Conservation (phyloP, 2,329 filamentous ascomycete species). For the Metarhizium guizhouense region DNA sequence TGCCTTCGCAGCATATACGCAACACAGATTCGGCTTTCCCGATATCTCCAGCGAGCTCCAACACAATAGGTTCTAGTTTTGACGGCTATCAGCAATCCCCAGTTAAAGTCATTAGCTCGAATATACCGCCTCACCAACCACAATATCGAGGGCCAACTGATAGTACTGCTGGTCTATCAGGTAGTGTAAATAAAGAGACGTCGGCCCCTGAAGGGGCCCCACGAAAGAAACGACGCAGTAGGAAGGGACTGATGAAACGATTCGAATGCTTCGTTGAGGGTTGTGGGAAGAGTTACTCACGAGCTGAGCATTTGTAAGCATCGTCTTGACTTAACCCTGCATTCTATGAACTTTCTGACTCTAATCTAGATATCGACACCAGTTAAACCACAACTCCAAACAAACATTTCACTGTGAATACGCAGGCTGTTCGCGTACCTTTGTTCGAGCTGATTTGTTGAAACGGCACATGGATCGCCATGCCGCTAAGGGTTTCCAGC, state of each 20-base stretch:
- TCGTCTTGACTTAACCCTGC: constrained; percentile 12
- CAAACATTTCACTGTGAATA: constrained; percentile 93
- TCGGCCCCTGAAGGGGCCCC: neutral
- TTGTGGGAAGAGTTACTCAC: constrained; percentile 92
- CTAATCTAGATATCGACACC: constrained; percentile 63
- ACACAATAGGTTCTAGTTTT: neutral
- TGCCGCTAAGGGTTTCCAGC: constrained; percentile 67
- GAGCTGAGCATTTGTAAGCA: constrained; percentile 83
- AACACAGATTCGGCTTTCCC: neutral
- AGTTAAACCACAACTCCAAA: constrained; percentile 92
- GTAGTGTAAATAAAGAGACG: neutral
- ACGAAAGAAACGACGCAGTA: constrained; percentile 56
- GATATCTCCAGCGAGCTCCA: neutral
- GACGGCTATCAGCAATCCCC: neutral
- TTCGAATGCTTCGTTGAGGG: constrained; percentile 78
- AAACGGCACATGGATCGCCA: constrained; percentile 77
- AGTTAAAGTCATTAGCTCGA: neutral
- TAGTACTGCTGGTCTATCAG: neutral
- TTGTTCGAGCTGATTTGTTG: constrained; percentile 88
- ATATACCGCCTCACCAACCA: neutral
- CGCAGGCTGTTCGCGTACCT: constrained; percentile 79
- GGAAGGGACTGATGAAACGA: constrained; percentile 71
- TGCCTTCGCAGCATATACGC: neutral
- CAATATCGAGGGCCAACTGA: neutral
- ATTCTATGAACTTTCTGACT: constrained; percentile 5